Conservation (phyloP, 495 filamentous ascomycete species). For the Polyplosphaeria fusca region DNA sequence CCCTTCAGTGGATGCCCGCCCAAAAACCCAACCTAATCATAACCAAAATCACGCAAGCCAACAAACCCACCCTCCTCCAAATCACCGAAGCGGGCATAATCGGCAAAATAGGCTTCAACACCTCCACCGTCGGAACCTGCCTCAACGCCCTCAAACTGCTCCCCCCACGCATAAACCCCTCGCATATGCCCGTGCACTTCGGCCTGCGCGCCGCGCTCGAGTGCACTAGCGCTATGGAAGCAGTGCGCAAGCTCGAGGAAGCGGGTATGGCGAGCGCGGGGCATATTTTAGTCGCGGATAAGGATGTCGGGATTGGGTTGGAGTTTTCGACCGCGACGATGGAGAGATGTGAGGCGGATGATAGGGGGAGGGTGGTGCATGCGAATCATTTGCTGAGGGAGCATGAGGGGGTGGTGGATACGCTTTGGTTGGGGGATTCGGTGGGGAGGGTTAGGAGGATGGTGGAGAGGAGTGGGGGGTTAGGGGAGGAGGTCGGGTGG, state of each 20-base stretch:
- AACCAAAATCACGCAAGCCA: slow-evolving; percentile 50
- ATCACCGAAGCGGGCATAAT: slow-evolving; percentile 66
- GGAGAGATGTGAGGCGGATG: slow-evolving; percentile 49
- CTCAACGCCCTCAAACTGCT: slow-evolving; percentile 64
- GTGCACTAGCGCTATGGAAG: slow-evolving; percentile 46
- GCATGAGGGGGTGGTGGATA: slow-evolving; percentile 45
- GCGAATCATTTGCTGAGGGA: slow-evolving; percentile 61
- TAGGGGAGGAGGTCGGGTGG: slow-evolving; percentile 30
- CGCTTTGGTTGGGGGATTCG: slow-evolving; percentile 55
- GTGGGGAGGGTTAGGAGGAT: slow-evolving; percentile 49
- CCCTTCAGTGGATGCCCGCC: slow-evolving; percentile 16
- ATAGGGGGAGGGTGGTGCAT: slow-evolving; percentile 52
- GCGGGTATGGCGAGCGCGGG: slow-evolving; percentile 59
- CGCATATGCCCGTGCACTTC: slow-evolving; percentile 60
- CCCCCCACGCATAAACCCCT: slow-evolving; percentile 53
- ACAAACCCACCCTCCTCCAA: slow-evolving; percentile 52
- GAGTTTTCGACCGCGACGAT: slow-evolving; percentile 58
- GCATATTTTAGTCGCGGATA: slow-evolving; percentile 61
- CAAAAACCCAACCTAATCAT: slow-evolving; percentile 53
- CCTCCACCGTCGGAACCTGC: slow-evolving; percentile 59
- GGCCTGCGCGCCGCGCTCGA: slow-evolving; percentile 61
- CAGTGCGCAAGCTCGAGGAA: slow-evolving; percentile 49
- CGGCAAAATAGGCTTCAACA: slow-evolving; percentile 69
- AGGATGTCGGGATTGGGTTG: slow-evolving; percentile 51
- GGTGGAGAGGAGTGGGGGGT: slow-evolving; percentile 41